Base-by-base conservation (phyloP, 2,329 filamentous ascomycete species). In the Colletotrichum liriopes region DNA sequence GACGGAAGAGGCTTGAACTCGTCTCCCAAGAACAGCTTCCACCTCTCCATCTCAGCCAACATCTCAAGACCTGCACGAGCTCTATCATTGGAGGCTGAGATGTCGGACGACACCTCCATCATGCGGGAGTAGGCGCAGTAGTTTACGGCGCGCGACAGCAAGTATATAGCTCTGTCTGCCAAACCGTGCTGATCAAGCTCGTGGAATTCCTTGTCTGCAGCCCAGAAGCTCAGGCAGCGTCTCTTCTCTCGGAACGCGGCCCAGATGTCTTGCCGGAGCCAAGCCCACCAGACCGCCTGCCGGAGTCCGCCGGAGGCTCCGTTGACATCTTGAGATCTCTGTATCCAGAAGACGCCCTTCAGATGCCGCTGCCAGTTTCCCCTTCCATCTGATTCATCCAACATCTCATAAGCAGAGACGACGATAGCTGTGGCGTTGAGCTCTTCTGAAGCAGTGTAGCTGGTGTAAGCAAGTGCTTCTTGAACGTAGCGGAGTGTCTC, bases 231-330 rank as follows among this genome's bases (percentile, higher is more conserved):
- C 73, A 91, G 85, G 2, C 86, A 86, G 9, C 86, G 83, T 5
- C 90, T 81, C 29, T 84, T 83, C 76, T 91, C 89, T 0, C 89
- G 84, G 74, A 91, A 91, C 0, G 90, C 90, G 2, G 89, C 90
- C 90, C 90, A 92, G 0, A 90, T 84, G 76, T 92, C 90, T 76
- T 92, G 90, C n/a, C 89, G 83, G 4, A 92, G 80, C 90, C 90
- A 92, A 0, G 87, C 86, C 90, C 90, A 92, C 90, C 90, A 92
- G 0, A 89, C 87, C 0, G 89, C 87, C 73, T 88, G 86, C 52
- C 87, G 83, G 0, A 92, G 81, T 0, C 89, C 88, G 0, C 86
- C 86, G 0, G 85, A 87, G 61, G 89, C 89, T 1, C 89, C 90
- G 66, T 92, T 85, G 55, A 90, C 90, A 59, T 90, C 84, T 64